Conservation (phyloP, 2,329 filamentous ascomycete species). For the Stachybotrys chartarum region DNA sequence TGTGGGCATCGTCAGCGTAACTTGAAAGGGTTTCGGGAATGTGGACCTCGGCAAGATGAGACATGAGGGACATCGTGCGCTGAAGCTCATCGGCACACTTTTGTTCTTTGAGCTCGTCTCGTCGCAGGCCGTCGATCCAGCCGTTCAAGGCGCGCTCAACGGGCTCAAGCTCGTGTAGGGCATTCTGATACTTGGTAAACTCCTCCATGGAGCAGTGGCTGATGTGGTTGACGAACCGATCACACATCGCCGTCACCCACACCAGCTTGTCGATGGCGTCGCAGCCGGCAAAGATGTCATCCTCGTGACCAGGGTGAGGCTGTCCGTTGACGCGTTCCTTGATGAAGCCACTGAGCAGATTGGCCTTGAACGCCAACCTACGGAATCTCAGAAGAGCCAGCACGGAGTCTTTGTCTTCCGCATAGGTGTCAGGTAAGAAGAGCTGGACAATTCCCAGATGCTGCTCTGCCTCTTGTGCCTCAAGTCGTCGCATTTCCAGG, state of each 20-base stretch:
- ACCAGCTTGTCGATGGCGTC: constrained; percentile 80
- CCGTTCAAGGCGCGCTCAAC: constrained; percentile 83
- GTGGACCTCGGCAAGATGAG: constrained; percentile 78
- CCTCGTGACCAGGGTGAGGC: constrained; percentile 60
- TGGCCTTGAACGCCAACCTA: constrained; percentile 81
- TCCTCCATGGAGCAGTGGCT: constrained; percentile 69
- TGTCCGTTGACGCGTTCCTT: constrained; percentile 69
- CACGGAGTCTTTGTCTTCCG: constrained; percentile 77
- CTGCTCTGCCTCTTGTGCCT: constrained; percentile 81
- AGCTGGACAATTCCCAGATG: constrained; percentile 84
- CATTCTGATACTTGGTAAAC: constrained; percentile 72
- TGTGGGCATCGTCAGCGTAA: constrained; percentile 73
- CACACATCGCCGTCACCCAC: constrained; percentile 76
- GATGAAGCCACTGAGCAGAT: constrained; percentile 68
- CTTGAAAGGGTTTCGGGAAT: constrained; percentile 62
- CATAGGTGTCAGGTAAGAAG: constrained; percentile 81
- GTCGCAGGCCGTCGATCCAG: constrained; percentile 78
- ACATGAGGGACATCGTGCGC: constrained; percentile 76
- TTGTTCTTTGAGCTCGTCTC: constrained; percentile 78
- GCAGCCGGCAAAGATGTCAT: constrained; percentile 72
- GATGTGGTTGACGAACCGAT: constrained; percentile 76
- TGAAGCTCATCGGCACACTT: constrained; percentile 77
- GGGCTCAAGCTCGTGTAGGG: constrained; percentile 80
- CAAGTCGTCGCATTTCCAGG: constrained; percentile 76
- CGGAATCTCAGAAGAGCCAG: constrained; percentile 83